Evolutionary conservation across 179 eudicot genomes (phyloP).

Genomic region (Beta lomatogona): DNA sequence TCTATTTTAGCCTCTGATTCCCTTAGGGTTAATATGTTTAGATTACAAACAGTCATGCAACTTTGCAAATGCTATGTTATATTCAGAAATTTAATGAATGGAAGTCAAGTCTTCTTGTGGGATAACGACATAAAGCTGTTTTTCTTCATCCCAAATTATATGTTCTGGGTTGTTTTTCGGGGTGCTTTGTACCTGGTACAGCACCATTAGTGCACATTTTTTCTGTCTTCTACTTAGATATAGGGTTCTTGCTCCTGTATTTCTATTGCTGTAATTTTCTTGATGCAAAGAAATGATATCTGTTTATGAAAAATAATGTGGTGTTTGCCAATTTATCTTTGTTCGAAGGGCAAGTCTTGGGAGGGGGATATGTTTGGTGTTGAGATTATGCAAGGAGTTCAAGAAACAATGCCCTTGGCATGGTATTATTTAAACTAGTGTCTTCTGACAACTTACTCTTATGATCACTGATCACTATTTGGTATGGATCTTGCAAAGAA

Average conservation of each 20-base stretch:
- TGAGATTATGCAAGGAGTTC: not conserved
- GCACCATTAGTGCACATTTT: not conserved
- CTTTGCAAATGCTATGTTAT: not conserved
- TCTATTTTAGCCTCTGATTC: not conserved
- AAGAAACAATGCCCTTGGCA: not conserved
- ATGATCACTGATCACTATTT: not conserved
- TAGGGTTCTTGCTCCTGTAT: not conserved
- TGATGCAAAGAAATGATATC: not conserved
- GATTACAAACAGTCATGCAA: not conserved
- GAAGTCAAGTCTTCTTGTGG: not conserved
- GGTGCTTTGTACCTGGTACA: not conserved
- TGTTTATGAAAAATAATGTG: not conserved
- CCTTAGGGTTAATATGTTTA: not conserved
- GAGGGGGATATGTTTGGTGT: not conserved
- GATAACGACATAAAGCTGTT: not conserved
- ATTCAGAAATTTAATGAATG: not conserved
- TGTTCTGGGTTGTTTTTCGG: not conserved
- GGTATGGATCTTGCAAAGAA: not conserved
- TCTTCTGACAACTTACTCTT: not conserved
- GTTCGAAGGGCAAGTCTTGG: not conserved
- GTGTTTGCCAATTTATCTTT: not conserved
- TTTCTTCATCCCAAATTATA: not conserved
- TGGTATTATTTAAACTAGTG: not conserved
- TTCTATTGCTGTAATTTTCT: not conserved
- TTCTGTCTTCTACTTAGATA: not conserved